Conservation (phyloP, 1,139 yeast genomes). For the Candida gigantensis region DNA sequence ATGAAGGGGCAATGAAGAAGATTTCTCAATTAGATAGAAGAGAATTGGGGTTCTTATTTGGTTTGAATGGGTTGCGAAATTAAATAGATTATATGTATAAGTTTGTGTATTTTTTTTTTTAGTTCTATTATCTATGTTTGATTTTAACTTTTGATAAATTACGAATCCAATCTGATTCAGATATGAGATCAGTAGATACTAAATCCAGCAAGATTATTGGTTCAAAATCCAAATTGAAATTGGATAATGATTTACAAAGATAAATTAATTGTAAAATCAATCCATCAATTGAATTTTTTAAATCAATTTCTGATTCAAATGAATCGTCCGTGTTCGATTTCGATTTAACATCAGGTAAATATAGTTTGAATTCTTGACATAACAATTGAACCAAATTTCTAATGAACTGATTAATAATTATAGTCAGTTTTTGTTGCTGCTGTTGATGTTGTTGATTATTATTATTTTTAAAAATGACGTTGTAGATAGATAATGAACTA, state of each 20-base stretch:
- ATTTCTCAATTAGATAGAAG: conserved; percentile 65
- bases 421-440: conserved; percentile 15
- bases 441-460: conserved; percentile 8
- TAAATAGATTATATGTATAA: too few species aligned
- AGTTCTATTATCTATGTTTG: conserved; percentile 24
- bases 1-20: conserved; percentile 67
- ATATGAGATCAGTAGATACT: conserved; percentile 24
- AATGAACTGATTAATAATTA: conserved; percentile 33
- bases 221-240: conserved; percentile 71
- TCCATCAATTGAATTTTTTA: conserved; percentile 54
- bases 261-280: conserved; percentile 72
- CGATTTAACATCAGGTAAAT: conserved; percentile 23
- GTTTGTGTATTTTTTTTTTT: neutral
- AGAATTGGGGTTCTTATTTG: conserved; percentile 80
- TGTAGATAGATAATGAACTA: conserved; percentile 67
- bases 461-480: conserved; percentile 53
- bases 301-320: conserved; percentile 28
- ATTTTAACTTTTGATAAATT: conserved; percentile 37
- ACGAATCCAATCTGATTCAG: conserved; percentile 38
- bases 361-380: conserved; percentile 25
- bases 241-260: conserved; percentile 71
- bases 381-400: conserved; percentile 32
- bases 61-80: conserved; percentile 46
- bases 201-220: conserved; percentile 42
- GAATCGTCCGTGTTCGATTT: conserved; percentile 17